Conservation (phyloP, 2,329 filamentous ascomycete genomes). For the Alternaria atra region DNA sequence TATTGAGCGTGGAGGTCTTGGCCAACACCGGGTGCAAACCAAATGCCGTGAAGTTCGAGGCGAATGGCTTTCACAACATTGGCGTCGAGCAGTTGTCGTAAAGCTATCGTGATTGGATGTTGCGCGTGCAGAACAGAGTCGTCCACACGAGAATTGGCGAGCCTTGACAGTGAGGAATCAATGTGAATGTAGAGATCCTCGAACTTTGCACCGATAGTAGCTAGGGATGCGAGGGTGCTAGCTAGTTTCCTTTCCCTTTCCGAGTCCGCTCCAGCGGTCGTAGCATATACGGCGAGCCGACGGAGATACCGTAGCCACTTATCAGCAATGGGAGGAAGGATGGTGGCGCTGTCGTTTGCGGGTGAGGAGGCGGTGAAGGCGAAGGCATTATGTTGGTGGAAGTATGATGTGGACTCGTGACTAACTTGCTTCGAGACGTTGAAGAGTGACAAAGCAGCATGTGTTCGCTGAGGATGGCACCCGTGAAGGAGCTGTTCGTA, state of each 20-base stretch:
- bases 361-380: constrained; percentile 7
- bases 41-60: constrained; percentile 18
- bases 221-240: constrained; percentile 17
- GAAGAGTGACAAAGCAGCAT: constrained; percentile 21
- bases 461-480: neutral
- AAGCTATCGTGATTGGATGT: constrained; percentile 26
- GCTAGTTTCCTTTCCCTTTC: constrained; percentile 16
- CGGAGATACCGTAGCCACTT: constrained; percentile 29
- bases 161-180: constrained; percentile 17
- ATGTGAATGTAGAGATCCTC: constrained; percentile 20
- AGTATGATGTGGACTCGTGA: constrained; percentile 31
- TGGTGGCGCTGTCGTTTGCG: constrained; percentile 13
- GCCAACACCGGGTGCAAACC: constrained; percentile 25
- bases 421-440: constrained; percentile 26
- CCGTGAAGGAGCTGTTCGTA: constrained; percentile 22
- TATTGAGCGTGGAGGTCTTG: constrained; percentile 12
- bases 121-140: constrained; percentile 24
- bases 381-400: constrained; percentile 30
- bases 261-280: constrained; percentile 6
- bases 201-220: constrained; percentile 22
- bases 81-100: constrained; percentile 18
- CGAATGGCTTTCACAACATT: constrained; percentile 12
- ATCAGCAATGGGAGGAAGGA: constrained; percentile 29
- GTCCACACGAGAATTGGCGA: constrained; percentile 26
- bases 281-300: constrained; percentile 15